Base-by-base conservation (phyloP, 108 stramenopile genomes). In the Ochromonas danica region DNA sequence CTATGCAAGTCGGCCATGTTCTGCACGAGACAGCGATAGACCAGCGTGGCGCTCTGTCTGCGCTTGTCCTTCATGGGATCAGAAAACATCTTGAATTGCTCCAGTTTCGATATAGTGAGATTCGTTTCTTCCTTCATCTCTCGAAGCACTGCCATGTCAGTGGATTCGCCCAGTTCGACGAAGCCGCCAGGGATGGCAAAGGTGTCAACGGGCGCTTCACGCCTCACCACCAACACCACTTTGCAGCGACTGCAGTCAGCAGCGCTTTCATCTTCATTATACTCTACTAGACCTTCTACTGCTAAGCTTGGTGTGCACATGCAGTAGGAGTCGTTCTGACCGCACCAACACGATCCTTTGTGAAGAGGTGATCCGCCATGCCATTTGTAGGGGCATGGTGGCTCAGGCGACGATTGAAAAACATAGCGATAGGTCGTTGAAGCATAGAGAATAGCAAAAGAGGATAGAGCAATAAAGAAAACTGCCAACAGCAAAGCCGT, bases 231-330 rank as follows among this genome's bases (percentile, higher is more conserved):
- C 3, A 75, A 36, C 51, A 75, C 40, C 27, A 75, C 17, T 27
- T 75, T 75, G 27, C 40, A n/a, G n/a, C n/a, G n/a, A 14, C 22
- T 51, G 6, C 45, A 51, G 6, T 51, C 45, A 51, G 6, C 6
- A 22, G 45, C 3, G 3, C 27, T 60, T 33, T 60, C 22, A 28
- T 84, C 88, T 38, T 87, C 81, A 38, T 79, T 78, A 63, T 85
- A 85, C 71, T 84, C 83, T 39, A 94, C 75, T 28, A 94, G 83
- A 62, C 91, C 79, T 79, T 95, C 94, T 71, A 95, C 87, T 25
- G 92, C 91, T 60, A 93, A 39, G 57, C 88, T 88, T 30, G 94
- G 94, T 25, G 93, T 92, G 77, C 94, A 95, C 63, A 85, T 80
- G 45, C 84, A 85, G 82, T 85, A 85, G 36, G 39, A 39, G 62